Base-by-base conservation (phyloP, 352 stramenopile genomes). In the Phytopythium litorale region DNA sequence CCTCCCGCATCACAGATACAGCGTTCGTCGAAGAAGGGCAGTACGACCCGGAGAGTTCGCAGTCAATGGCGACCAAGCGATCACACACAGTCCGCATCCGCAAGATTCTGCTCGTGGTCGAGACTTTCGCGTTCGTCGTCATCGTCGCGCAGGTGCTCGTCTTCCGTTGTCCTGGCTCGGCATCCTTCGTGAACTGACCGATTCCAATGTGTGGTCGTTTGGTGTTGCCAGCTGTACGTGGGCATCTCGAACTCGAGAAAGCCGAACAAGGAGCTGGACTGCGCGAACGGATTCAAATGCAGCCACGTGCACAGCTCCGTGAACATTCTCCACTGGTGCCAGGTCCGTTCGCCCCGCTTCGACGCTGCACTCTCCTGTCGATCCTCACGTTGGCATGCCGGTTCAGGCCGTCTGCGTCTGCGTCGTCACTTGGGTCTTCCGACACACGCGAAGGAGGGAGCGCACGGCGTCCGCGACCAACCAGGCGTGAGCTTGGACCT, bases 61-160 rank as follows among this genome's bases (percentile, higher is more conserved):
- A 48, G 13, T 18, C 4, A 4, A 12, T 19, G 58, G 50, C 64
- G n/a, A 67, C 72, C 0, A 76, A 82, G 52, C 67, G 81, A 30
- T 63, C 68, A 56, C 53, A 85, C 64, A 51, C 72, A 42, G 28
- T 58, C 60, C 19, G 70, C 53, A 89, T 89, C 64, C 73, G 72
- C 18, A 75, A 78, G 43, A 79, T 87, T 54, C 61, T 89, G 8
- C 30, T 86, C 25, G 64, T 89, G 21, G 80, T 68, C 0, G 76
- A 83, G 50, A 62, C 58, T 4, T 62, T 82, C 18, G 70, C 75
- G 16, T 19, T 79, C 4, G 32, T 85, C n/a, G 79, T 73, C 48
- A 62, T 80, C 43, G 66, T 56, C 3, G 70, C 66, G 0, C 75
- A 84, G 66, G 68, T 87, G 25, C 15, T 8, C n/a, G 11, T 11